Base-by-base conservation (phyloP, 225 moss, liverwort and hornwort species). In the Marchantia paleacea region DNA sequence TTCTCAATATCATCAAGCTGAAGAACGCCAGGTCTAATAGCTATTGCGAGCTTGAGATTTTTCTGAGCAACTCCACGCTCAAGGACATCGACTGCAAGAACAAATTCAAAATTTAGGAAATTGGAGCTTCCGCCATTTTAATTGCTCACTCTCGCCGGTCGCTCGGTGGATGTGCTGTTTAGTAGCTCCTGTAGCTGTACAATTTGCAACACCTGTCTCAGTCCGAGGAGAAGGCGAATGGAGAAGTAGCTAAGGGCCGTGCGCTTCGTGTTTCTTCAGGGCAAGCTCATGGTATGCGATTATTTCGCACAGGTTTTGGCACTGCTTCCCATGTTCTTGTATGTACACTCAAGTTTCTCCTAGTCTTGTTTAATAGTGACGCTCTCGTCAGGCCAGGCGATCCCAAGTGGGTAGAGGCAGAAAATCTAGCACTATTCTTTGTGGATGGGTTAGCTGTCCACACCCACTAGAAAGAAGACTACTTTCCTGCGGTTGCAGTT, bases 11-110 rank as follows among this genome's bases (percentile, higher is more conserved):
- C 24, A 15, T 87, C 60, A 79, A 75, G 15, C 31, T 87, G 66
- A 87, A 75, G 22, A n/a, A 80, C 58, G 82, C 84, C 28, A 82
- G 30, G 79, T 61, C 82, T 18, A 84, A 10, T 18, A 74, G 84
- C 6, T 7, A 18, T 18, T 87, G 87, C 52, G 57, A 80, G 58
- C 18, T 87, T n/a, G 51, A 77, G 25, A 51, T 87, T 55, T 84
- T 67, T 19, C 6, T 82, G 51, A 5, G 12, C 2, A 87, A 87
- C 53, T 54, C 58, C 19, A 82, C 80, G 0, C 39, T 79, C 49
- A 79, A 79, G 57, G 68, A 68, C 55, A 69, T 76, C 71, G 30
- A 76, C 9, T 87, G 86, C 67, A 22, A 84, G 24, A 84, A 84
- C 60, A 79, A 76, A 62, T 75, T 87, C 39, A 87, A 84, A 30